Conservation (phyloP, 2,329 filamentous ascomycete species). For the Thielaviopsis ethacetica region DNA sequence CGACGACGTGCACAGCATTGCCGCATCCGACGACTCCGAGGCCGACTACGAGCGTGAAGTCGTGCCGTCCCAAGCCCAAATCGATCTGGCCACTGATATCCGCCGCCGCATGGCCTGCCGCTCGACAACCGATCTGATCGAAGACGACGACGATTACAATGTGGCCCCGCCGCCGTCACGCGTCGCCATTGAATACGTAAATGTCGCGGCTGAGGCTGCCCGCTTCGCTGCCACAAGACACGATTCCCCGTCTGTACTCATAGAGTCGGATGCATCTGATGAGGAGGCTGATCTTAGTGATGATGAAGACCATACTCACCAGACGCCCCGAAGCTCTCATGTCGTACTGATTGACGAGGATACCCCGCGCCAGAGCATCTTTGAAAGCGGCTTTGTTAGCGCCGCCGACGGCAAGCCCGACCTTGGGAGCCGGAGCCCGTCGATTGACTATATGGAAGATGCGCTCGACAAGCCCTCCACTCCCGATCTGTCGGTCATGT, state of each 20-base stretch:
- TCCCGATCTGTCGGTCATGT: conserved; percentile 5
- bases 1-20: conserved; percentile 25
- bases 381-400: background rate
- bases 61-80: conserved; percentile 4
- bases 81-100: conserved; percentile 2
- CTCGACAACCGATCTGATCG: conserved; percentile 4
- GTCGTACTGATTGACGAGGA: conserved; percentile 2
- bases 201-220: conserved; percentile 5
- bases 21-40: conserved; percentile 17
- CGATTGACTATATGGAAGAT: conserved; percentile 10
- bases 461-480: conserved; percentile 11
- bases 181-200: conserved; percentile 7
- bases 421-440: conserved; percentile 3
- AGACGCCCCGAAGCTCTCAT: background rate
- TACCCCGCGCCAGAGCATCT: background rate
- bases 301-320: background rate
- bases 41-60: conserved; percentile 5
- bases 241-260: conserved; percentile 1
- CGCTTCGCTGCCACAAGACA: background rate
- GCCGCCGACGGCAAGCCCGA: background rate
- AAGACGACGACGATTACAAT: conserved; percentile 9
- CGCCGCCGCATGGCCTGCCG: conserved; percentile 2
- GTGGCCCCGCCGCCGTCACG: conserved; percentile 2
- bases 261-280: conserved; percentile 6
- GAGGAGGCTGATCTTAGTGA: conserved; percentile 3